Base-by-base conservation (phyloP, 352 stramenopile genomes). In the Phytophthora europaea region DNA sequence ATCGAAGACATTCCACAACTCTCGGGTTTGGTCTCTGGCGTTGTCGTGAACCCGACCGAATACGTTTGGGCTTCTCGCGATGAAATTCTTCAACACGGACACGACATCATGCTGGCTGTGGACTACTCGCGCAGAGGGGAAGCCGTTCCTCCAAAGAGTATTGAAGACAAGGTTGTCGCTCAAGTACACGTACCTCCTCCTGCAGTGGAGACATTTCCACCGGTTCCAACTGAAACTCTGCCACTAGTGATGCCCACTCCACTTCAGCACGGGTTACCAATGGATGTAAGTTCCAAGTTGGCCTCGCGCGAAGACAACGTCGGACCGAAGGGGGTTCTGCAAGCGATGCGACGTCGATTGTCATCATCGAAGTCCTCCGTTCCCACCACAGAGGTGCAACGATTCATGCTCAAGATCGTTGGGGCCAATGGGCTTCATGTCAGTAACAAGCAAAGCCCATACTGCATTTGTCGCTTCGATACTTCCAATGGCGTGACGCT, bases 21-120 rank as follows among this genome's bases (percentile, higher is more conserved):
- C 36, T 70, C 73, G 2, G 52, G 57, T 6, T 60, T 80, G 50
- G 73, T 74, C 31, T 80, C 63, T 26, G 73, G 60, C 4, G 43
- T 72, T 58, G 61, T 64, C 13, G 31, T 61, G 1, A 58, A 34
- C 6, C 43, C 63, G 7, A 28, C 15, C 10, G 63, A 70, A 45
- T 70, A 64, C 43, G 45, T 70, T 55, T 70, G 63, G 63, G 63
- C 63, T 12, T 50, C 53, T 50, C 52, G 63, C n/a, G 53, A 63
- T 16, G 65, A 72, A 22, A 72, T 72, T 51, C 23, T 65, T 43
- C 31, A 54, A 18, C 56, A 31, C 15, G 34, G 16, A 23, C 48
- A 47, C 4, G 48, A 66, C 12, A 54, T 66, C 28, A 10, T 61
- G 7, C 12, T 72, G 20, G 31, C 45, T 40, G 20, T 52, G 2